Evolutionary conservation across 1,284 basidiomycete species (phyloP), one percentile per base, ranked within the genome.

Genomic region (Malassezia psittaci): DNA sequence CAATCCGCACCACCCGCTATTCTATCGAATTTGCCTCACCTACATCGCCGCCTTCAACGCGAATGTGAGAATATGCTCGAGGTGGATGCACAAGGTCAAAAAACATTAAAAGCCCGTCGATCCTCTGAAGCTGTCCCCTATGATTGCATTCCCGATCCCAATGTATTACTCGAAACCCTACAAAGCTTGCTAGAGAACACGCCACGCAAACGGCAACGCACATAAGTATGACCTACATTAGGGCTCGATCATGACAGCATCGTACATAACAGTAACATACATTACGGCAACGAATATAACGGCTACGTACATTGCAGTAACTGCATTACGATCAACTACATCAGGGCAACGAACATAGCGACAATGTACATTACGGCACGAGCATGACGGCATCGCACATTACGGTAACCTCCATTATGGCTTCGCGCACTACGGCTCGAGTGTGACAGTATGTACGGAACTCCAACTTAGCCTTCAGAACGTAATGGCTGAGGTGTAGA

Each of bases 71-170:
- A n/a, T 16, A 33, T 51, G 42, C 43, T n/a, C 10, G 43, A 45
- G 43, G 8, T 32, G 34, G 37, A 46, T 33, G 45, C 54, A 19
- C 32, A 29, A 21, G 38, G 11, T 24, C 18, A 51, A n/a, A 15
- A 8, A 24, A 21, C 45, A 6, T 42, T 42, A 13, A 57, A 57
- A 34, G 55, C 36, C 12, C 21, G 36, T 3, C 40, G 40, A 10
- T 50, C 55, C 24, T 21, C 34, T 46, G 55, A 57, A 8, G 44
- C 55, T 19, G 50, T 57, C 21, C 55, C 55, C 3, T 35, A 44
- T 13, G 55, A 57, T 18, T 41, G 34, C 7, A 47, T 57, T 18
- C 43, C 34, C 5, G 55, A 57, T 36, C 45, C 55, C 9, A 11
- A 15, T 1, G 21, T 39, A 2, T 38, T 57, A 11, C 15, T 57